Base-by-base conservation (phyloP, 352 stramenopile genomes). In the Phytophthora megakarya region DNA sequence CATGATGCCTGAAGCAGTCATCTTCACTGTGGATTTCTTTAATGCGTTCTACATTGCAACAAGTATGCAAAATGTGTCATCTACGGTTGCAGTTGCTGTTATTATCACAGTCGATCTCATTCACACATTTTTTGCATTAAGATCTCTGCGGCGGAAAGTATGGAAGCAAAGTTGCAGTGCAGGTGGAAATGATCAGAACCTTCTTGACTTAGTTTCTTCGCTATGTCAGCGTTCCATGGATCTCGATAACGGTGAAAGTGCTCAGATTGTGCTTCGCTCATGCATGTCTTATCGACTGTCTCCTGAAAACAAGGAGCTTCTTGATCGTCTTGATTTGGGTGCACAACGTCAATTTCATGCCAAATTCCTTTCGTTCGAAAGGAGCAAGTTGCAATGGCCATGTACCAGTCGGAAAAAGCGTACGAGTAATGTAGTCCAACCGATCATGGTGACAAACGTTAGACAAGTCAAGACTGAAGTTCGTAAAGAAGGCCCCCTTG, bases 1-100 rank as follows among this genome's bases (percentile, higher is more conserved):
- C 23, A 19, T 62, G 18, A 57, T 70, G 28, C 66, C 66, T 1
- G 42, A 61, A 12, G 30, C 50, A 8, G 66, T 65, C n/a, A 70
- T 67, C 9, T 70, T 70, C 46, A 66, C 23, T 5, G 53, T 70
- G 7, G 60, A 65, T 25, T 65, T 59, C 21, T 63, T 63, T 19
- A 72, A 72, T 26, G 52, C 57, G 0, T 22, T 72, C 6, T 72
- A 65, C 48, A 22, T 75, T n/a, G 59, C 63, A 5, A 59, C 57
- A 1, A 57, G 54, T 15, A 70, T 70, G 62, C 46, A 70, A 15
- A 58, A 10, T 3, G 35, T 56, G 3, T 63, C 56, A 1, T 67
- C 63, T 2, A 42, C 22, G 1, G 53, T 21, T 3, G 54, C 43
- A 0, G 43, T 67, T 7, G 38, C 21, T 0, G 18, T 45, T 3